These are phyloP conservation scores for Tricharina praecox DNA, from an alignment of 495 filamentous ascomycete species.

Conservation along the genomic window DNA sequence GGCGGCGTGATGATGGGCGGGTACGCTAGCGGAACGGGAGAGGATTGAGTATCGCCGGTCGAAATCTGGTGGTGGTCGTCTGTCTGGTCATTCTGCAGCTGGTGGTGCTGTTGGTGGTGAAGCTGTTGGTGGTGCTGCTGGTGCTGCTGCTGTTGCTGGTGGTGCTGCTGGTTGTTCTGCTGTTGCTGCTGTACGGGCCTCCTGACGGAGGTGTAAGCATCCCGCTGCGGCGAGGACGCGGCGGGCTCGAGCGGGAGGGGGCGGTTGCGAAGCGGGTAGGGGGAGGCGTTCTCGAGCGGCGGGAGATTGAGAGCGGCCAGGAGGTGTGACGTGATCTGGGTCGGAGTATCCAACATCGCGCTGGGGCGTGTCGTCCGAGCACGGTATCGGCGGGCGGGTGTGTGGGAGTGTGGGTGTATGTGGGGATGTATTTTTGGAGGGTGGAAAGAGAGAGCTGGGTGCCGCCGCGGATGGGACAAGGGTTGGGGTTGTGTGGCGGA, in stretches of 20 bases:
- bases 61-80: background rate
- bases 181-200: slow-evolving; percentile 10
- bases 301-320: slow-evolving; percentile 25
- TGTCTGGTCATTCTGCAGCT: slow-evolving; percentile 1
- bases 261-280: slow-evolving; percentile 21
- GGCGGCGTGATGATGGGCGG: background rate
- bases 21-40: background rate
- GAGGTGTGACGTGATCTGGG: slow-evolving; percentile 23
- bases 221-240: slow-evolving; percentile 18
- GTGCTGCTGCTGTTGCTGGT: slow-evolving; percentile 6
- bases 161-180: slow-evolving; percentile 11
- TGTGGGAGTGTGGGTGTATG: too few species aligned
- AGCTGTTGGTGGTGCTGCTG: slow-evolving; percentile 10
- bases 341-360: background rate
- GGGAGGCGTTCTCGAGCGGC: slow-evolving; percentile 19
- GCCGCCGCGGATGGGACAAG: too few species aligned
- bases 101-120: slow-evolving; percentile 5
- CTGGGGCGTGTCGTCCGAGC: too few species aligned
- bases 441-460: too few species aligned
- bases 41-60: too few species aligned
- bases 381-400: too few species aligned
- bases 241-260: slow-evolving; percentile 24
- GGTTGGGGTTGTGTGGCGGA: too few species aligned
- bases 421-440: too few species aligned
- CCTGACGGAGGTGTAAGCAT: slow-evolving; percentile 18